Percentiles rank a stretch among this genome's conserved stretches.
These are phyloP conservation scores for Chloranthus sessilifolius DNA, from an alignment of 164 flowering plant genomes.

Conservation along the genomic window DNA sequence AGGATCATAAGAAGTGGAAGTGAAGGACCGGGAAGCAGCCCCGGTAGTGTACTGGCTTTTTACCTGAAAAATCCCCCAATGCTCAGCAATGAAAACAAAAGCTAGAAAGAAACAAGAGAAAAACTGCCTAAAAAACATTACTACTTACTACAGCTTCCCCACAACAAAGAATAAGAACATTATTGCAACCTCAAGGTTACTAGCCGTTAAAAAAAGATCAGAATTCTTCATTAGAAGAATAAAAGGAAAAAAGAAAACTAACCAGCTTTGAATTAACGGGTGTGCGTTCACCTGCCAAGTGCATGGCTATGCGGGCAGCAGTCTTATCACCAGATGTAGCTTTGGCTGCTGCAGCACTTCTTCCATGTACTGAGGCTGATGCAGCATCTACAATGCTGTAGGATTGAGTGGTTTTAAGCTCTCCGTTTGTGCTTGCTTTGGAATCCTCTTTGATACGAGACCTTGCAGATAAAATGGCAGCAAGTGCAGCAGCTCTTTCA, in stretches of 20 bases:
- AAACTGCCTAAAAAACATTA: background rate
- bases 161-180: background rate
- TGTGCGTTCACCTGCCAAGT: conserved; percentile 87
- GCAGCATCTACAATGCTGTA: conserved; percentile 97
- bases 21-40: conserved; percentile 95
- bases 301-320: conserved; percentile 92
- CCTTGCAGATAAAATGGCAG: conserved; percentile 67
- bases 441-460: conserved; percentile 65
- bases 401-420: conserved; percentile 37
- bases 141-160: too few species aligned
- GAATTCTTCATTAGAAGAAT: background rate
- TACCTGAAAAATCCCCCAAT: conserved; percentile 41
- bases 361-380: conserved; percentile 97
- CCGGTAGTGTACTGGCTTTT: conserved; percentile 88
- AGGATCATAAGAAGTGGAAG: conserved; percentile 92
- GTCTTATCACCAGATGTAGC: conserved; percentile 74
- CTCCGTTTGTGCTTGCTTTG: conserved; percentile 42
- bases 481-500: conserved; percentile 93
- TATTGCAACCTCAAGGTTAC: background rate
- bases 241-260: conserved; percentile 17
- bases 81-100: conserved; percentile 3
- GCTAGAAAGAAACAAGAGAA: background rate
- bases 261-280: conserved; percentile 95
- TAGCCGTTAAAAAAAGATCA: background rate
- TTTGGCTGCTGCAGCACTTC: conserved; percentile 96